Evolutionary conservation across 2,329 filamentous ascomycete species (phyloP).

Genomic region (Nectriaceae sp.): DNA sequence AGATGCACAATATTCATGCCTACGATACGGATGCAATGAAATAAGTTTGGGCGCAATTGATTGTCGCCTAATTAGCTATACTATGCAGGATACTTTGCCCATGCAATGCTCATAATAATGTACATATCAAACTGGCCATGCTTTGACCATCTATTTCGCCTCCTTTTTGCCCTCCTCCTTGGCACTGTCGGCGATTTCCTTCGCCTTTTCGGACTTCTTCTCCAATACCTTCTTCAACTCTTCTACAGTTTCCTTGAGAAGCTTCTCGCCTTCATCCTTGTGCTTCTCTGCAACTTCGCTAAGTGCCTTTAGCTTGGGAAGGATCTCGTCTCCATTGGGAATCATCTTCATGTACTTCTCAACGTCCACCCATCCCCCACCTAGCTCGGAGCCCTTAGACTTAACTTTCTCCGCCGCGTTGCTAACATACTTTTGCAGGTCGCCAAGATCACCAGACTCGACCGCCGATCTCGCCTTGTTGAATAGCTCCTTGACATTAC

Average conservation of each 20-base stretch:
- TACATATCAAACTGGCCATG: not conserved
- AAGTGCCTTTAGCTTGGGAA: conserved; percentile 66
- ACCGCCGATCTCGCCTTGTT: conserved; percentile 62
- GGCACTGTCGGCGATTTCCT: conserved; percentile 59
- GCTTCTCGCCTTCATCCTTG: conserved; percentile 67
- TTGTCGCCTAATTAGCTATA: no score
- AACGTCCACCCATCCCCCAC: conserved; percentile 48
- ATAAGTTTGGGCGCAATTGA: no score
- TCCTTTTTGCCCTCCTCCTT: conserved; percentile 48
- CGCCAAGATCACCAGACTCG: conserved; percentile 60
- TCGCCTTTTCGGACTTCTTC: conserved; percentile 56
- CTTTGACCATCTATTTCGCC: no score
- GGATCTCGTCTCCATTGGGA: conserved; percentile 63
- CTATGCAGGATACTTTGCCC: no score
- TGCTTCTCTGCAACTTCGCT: conserved; percentile 67
- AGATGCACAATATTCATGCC: no score
- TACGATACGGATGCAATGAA: no score
- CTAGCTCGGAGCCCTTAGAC: conserved; percentile 43
- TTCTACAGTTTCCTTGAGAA: conserved; percentile 68
- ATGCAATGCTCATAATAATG: not conserved
- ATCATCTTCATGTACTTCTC: conserved; percentile 67
- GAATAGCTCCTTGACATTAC: conserved; percentile 65
- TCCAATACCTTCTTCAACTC: conserved; percentile 67
- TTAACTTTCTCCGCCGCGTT: conserved; percentile 42
- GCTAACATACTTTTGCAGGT: conserved; percentile 38